Evolutionary conservation across 192 early-diverging fungal genomes (phyloP), one percentile per base, ranked within the genome.

Genomic region (Obelidium mucronatum): DNA sequence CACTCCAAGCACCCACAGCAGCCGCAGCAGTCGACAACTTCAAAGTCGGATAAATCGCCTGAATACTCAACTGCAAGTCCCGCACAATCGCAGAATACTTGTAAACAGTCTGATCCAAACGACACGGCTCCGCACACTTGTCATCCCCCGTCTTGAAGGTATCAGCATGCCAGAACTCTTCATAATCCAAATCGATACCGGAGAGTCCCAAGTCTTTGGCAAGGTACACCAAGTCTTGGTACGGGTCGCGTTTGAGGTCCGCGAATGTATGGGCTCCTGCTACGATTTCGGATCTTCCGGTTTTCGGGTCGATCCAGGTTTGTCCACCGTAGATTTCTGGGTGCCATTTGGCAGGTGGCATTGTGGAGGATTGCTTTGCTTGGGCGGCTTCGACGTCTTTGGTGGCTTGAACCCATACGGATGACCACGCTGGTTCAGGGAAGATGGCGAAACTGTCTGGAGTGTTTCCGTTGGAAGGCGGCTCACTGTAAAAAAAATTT

Each of bases 1-100:
- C 63, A 37, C 17, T 52, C 67, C 67, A 69, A 30, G 67, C 67
- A 69, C 67, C 67, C 2, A 36, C 67, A 53, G 67, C 67, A 69
- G 48, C 28, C 19, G 67, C 67, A 30, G 67, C 67, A 48, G 67
- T 69, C 19, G 67, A 69, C 28, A 69, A 13, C 48, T 69, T 69
- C 19, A 69, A 30, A 24, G 67, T 33, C 11, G 67, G 67, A 28
- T 69, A 54, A 30, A 53, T 48, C 13, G 40, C 42, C 19, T 11
- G 13, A 40, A 69, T 53, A 22, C 35, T 69, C 37, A 69, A 26
- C 19, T 19, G 22, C 8, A 69, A 24, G 48, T 69, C 48, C 22
- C 42, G 19, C 19, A 69, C 24, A 22, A 69, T 69, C 13, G 67
- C 67, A 34, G 48, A 33, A 36, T 52, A 69, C 67, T 69, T 69